A percentile compares a stretch with the other conserved stretches of the same genome.
Conservation (phyloP, 2,329 filamentous ascomycete genomes). For the Fusarium scirpi region DNA sequence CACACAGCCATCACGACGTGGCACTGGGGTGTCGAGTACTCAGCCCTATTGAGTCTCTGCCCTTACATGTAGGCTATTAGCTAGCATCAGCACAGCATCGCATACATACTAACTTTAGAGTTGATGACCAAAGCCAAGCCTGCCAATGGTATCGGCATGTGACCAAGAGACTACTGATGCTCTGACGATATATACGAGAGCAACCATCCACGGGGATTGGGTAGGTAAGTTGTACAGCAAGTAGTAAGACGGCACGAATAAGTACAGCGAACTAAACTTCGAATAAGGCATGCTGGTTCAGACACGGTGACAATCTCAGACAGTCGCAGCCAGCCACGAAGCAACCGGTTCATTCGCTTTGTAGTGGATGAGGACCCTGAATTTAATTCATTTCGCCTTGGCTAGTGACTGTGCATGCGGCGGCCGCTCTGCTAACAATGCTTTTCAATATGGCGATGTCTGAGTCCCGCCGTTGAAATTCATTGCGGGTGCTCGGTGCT, state of each 20-base stretch:
- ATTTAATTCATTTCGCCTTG: slow-evolving; percentile 3
- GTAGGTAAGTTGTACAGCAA: slow-evolving; percentile 11
- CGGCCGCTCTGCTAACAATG: slow-evolving; percentile 30
- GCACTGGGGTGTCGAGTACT: slow-evolving; percentile 39
- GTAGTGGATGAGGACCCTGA: slow-evolving; percentile 28
- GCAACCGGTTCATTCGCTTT: slow-evolving; percentile 11
- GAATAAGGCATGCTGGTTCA: not conserved
- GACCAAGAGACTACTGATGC: not conserved
- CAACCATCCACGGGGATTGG: not conserved
- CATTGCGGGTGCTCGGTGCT: slow-evolving; percentile 19
- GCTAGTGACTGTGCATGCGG: slow-evolving; percentile 13
- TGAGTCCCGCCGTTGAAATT: slow-evolving; percentile 25
- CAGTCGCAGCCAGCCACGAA: slow-evolving; percentile 27
- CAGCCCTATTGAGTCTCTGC: slow-evolving; percentile 44
- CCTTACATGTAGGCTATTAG: slow-evolving; percentile 13
- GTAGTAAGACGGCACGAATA: slow-evolving; percentile 28
- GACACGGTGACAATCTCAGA: slow-evolving; percentile 1
- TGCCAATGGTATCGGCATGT: not conserved
- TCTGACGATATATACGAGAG: slow-evolving; percentile 8
- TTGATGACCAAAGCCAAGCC: slow-evolving; percentile 21
- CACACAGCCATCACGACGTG: slow-evolving; percentile 43
- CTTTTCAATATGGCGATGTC: slow-evolving; percentile 20
- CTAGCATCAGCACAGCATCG: not conserved
- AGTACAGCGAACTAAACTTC: not conserved
- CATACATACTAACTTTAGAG: not conserved